Conservation (phyloP, 169 alveolate species). For the Pseudocohnilembus persalinus region DNA sequence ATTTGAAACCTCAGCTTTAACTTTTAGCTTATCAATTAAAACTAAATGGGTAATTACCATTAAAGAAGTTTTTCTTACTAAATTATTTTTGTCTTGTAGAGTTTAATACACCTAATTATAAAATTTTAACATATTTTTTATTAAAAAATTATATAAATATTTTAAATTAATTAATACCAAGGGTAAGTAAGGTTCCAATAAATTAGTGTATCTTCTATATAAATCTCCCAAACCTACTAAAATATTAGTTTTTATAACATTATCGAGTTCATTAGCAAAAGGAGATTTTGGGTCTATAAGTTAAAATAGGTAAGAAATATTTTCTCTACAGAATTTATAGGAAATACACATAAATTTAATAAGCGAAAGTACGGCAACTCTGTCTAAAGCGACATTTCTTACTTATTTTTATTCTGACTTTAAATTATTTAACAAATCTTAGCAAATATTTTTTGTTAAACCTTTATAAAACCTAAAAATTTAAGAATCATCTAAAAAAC, state of each 20-base stretch:
- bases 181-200: conserved; percentile 46
- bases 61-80: conserved; percentile 65
- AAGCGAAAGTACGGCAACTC: conserved; percentile 61
- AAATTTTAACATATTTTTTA: no score
- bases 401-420: conserved; percentile 25
- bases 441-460: neutral
- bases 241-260: conserved; percentile 66
- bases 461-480: neutral
- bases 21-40: conserved; percentile 69
- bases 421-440: conserved; percentile 5
- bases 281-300: conserved; percentile 45
- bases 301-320: conserved; percentile 47
- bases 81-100: conserved; percentile 53
- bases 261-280: conserved; percentile 18
- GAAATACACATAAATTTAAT: conserved; percentile 74
- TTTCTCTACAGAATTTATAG: conserved; percentile 53
- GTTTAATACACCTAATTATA: conserved; percentile 30
- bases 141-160: no score
- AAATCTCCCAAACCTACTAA: conserved; percentile 71
- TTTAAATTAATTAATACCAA: conserved; percentile 13
- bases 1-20: conserved; percentile 76
- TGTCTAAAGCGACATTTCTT: conserved; percentile 47
- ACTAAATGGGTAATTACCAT: conserved; percentile 74
- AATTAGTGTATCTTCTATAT: conserved; percentile 71
- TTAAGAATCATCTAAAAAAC: conserved; percentile 2